phyloP scores from a whole-genome alignment of 345 rosid species.

The Acer negundo region DNA sequence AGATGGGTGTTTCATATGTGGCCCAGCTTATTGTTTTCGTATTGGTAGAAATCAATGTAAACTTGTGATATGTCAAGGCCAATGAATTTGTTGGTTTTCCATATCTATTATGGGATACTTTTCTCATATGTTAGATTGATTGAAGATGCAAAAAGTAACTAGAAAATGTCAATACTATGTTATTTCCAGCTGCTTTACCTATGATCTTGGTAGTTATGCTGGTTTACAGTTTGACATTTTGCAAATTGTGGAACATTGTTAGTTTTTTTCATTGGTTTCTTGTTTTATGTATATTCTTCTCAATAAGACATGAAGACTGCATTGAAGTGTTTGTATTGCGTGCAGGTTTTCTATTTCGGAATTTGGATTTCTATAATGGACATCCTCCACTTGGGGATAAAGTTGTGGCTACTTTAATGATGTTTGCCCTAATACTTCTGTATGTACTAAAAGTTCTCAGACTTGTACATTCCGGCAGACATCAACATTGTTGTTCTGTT shows the following conservation, averaged over 20 bases:
- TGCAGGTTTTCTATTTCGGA: conserved; percentile 73
- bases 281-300: not conserved
- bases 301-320: not conserved
- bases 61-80: too few species aligned
- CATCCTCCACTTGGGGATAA: conserved; percentile 95
- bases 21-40: too few species aligned
- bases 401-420: conserved; percentile 90
- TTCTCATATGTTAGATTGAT: too few species aligned
- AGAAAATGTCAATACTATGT: not conserved
- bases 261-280: not conserved
- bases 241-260: not conserved
- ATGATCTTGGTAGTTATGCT: not conserved
- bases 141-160: not conserved
- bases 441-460: too few species aligned
- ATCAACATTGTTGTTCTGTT: too few species aligned
- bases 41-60: too few species aligned
- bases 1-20: too few species aligned
- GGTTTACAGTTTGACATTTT: not conserved
- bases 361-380: conserved; percentile 86
- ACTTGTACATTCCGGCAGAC: too few species aligned
- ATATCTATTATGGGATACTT: too few species aligned
- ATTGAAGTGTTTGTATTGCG: conserved; percentile 2
- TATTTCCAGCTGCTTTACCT: too few species aligned
- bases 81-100: too few species aligned
- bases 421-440: conserved; percentile 53